Base-by-base conservation (phyloP, 768 basidiomycete species). In the Amanita thiersii region DNA sequence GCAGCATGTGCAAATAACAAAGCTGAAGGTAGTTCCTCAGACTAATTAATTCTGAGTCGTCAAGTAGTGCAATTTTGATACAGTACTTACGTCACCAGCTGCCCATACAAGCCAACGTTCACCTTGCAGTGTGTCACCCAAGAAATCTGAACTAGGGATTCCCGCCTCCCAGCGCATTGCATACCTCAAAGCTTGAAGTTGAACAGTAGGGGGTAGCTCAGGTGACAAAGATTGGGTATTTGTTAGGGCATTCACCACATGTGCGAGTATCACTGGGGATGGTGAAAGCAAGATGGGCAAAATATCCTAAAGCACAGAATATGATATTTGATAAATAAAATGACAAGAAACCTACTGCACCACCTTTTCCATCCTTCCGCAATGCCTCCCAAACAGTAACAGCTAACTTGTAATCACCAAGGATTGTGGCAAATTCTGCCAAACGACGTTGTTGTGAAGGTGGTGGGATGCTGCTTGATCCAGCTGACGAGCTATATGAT, bases 391-490 rank as follows among this genome's bases (percentile, higher is more conserved):
- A 98, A 2, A 92, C 77, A 5, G 64, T 62, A 2, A 75, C 66
- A 0, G 93, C 94, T 23, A 93, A 69, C 51, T 87, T 90, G 57
- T 80, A 79, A 60, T 99, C 96, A 2, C 91, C 86, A 2, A 98
- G 62, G 45, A 93, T 77, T 14, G 96, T 96, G 6, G 90, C 81
- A 62, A 98, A 93, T 59, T 99, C 96, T 7, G 92, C 96, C 3
- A 98, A 66, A n/a, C 94, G 79, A 33, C 91, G 73, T 48, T 83
- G 79, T 51, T 84, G 87, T 3, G 80, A 70, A 5, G 77, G 77
- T 5, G 74, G 70, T 19, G 68, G 54, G 5, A 29, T 47, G 32
- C 49, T 24, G 52, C 48, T 65, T 33, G 55, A n/a, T 14, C 42
- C 42, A 12, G 34, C 40, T 15, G 59, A 48, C 3, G 52, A 52